Percentiles rank a stretch among this genome's conserved stretches.
Conservation (phyloP, 768 basidiomycete genomes). For the Amanita exitialis region DNA sequence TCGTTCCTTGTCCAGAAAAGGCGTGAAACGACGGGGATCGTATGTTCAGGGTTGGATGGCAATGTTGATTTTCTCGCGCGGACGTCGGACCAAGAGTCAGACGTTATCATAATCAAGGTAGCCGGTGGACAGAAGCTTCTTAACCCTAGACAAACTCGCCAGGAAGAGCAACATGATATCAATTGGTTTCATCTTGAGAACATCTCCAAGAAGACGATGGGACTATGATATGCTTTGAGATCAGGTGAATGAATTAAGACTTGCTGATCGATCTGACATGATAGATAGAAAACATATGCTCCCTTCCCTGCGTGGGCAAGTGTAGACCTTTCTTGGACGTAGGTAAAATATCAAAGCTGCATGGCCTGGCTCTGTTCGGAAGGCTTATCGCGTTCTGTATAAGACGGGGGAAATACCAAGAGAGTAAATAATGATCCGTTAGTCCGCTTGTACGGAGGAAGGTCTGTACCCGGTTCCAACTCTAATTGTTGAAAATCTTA, state of each 20-base stretch:
- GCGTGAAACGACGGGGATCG: neutral
- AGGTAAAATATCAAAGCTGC: no score
- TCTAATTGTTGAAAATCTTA: neutral
- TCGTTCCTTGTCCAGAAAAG: neutral
- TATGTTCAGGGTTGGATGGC: neutral
- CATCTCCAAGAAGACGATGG: neutral
- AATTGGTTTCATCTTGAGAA: neutral
- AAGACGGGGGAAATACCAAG: no score
- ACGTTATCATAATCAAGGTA: neutral
- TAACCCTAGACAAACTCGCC: neutral
- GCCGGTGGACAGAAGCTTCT: neutral
- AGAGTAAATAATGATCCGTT: neutral
- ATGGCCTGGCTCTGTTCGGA: no score
- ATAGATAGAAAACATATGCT: no score
- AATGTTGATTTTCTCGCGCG: neutral
- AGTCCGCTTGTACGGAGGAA: neutral
- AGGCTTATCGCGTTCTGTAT: no score
- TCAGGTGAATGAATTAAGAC: no score
- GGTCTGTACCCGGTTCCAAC: neutral
- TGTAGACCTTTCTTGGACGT: no score
- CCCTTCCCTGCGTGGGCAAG: no score
- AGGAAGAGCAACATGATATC: no score
- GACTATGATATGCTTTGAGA: no score
- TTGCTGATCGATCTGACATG: no score
- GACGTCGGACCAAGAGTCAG: neutral